Evolutionary conservation across 192 early-diverging fungal species (phyloP), one percentile per base, ranked within the genome.

Genomic region (Backusella macrospora): DNA sequence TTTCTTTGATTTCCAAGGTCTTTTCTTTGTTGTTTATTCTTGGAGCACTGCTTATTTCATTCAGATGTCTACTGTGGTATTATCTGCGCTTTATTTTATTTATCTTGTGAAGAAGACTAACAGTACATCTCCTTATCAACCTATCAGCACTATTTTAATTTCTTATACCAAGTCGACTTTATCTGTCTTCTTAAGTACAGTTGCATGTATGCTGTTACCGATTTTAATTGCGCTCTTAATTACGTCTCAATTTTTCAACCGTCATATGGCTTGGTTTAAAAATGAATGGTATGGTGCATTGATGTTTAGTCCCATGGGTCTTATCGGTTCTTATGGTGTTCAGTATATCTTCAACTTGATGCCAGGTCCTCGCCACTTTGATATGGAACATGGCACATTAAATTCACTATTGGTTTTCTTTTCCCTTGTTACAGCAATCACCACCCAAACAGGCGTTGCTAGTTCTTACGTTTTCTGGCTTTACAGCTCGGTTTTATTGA

Each of bases 1-100:
- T 9, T 92, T 85, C 66, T 90, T 86, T 77, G 90, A 92, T 76
- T 34, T 92, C 26, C 79, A 89, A 64, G 87, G 86, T 8, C 42
- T 80, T 9, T 68, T 75, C 34, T 91, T 91, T 70, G 68, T 91
- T n/a, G 82, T 84, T 12, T 90, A 90, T 73, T 82, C 83, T 3
- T 89, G 86, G 83, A 65, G 40, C 0, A 79, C 83, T 1, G 89
- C 90, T 0, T 76, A 81, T 37, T n/a, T 75, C 13, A 71, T 88
- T 4, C 89, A 92, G 46, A 73, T 74, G 42, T 49, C 66, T 4
- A 78, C 89, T 0, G 79, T 78, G 0, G 45, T 65, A 5, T 42
- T 88, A 55, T 43, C 83, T 8, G 23, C 77, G 5, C 8, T 71
- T 7, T 75, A 80, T 29, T 73, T 82, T 40, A 59, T 2, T 12